A percentile compares a stretch with the other conserved stretches of the same genome.
phyloP scores from a whole-genome alignment of 2,329 filamentous ascomycete species.

The Macrophomina pseudophaseolina region DNA sequence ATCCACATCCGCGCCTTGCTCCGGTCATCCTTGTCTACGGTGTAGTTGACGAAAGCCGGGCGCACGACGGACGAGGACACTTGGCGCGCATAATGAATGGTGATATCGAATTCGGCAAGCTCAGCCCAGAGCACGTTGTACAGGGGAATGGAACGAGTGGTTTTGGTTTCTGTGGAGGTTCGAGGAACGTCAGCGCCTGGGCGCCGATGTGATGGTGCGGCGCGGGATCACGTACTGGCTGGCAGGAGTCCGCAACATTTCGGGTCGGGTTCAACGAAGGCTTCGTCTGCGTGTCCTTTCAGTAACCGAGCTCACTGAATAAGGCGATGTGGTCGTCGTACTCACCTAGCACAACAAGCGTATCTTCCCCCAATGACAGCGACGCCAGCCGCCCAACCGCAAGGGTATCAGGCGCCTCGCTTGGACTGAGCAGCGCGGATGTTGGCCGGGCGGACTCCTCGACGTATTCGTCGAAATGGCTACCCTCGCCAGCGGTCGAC shows the following conservation, averaged over 20 bases:
- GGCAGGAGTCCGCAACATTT: constrained; percentile 63
- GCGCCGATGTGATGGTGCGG: background rate
- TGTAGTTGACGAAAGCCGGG: constrained; percentile 66
- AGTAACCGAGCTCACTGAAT: background rate
- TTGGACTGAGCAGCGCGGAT: constrained; percentile 2
- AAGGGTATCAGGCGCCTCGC: constrained; percentile 46
- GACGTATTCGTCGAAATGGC: background rate
- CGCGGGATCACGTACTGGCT: constrained; percentile 48
- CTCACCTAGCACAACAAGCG: constrained; percentile 63
- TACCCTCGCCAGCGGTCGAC: background rate
- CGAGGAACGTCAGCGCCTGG: constrained; percentile 26
- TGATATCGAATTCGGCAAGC: constrained; percentile 63
- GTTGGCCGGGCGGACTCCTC: background rate
- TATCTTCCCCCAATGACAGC: constrained; percentile 65
- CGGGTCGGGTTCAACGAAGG: constrained; percentile 53
- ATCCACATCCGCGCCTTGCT: constrained; percentile 65
- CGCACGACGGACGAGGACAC: constrained; percentile 63
- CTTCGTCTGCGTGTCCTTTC: constrained; percentile 52
- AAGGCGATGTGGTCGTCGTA: background rate
- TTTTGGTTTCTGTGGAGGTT: constrained; percentile 48
- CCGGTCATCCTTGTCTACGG: constrained; percentile 58
- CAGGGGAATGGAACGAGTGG: constrained; percentile 69
- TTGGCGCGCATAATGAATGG: constrained; percentile 72
- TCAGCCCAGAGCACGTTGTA: constrained; percentile 87
- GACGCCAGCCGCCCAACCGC: constrained; percentile 63